Percentiles rank a stretch among this genome's conserved stretches.
Conservation (phyloP, 805 yeast genomes). For the Yamadazyma laniorum region DNA sequence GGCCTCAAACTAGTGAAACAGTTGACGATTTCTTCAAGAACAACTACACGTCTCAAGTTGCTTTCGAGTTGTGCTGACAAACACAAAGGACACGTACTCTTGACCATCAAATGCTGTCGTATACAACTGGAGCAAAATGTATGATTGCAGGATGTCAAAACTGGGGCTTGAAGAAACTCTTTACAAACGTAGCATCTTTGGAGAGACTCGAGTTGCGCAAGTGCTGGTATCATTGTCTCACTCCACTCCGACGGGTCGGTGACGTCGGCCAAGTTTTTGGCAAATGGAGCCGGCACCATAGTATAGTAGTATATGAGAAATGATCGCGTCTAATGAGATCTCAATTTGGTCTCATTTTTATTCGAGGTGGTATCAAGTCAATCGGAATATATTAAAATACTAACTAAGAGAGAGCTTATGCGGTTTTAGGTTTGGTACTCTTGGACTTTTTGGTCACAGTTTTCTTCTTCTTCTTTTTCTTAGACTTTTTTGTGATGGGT, state of each 20-base stretch:
- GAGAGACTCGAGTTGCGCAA: constrained; percentile 63
- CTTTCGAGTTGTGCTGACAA: constrained; percentile 68
- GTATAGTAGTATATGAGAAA: no score
- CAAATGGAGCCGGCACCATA: constrained; percentile 2
- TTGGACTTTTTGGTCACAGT: constrained; percentile 5
- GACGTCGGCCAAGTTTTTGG: constrained; percentile 6
- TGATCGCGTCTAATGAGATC: no score
- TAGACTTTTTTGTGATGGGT: constrained; percentile 6
- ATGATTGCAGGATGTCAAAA: constrained; percentile 81
- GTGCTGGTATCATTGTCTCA: constrained; percentile 49
- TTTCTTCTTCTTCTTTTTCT: constrained; percentile 6
- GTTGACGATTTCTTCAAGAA: constrained; percentile 67
- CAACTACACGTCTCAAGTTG: constrained; percentile 59
- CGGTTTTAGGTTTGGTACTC: constrained; percentile 1
- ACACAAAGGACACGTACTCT: constrained; percentile 76
- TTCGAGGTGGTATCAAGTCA: no score
- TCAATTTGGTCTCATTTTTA: no score
- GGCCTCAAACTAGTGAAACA: constrained; percentile 45
- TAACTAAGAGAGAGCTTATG: neutral
- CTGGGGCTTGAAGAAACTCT: constrained; percentile 77
- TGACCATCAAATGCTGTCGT: constrained; percentile 60
- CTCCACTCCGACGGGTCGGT: constrained; percentile 77
- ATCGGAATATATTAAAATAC: no score
- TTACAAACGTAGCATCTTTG: constrained; percentile 87
- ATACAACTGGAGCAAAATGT: constrained; percentile 88